Percentiles rank a stretch among this genome's conserved stretches.
These are phyloP conservation scores for Cystobasidium pallidum DNA, from an alignment of 1,284 basidiomycete species.

Conservation along the genomic window DNA sequence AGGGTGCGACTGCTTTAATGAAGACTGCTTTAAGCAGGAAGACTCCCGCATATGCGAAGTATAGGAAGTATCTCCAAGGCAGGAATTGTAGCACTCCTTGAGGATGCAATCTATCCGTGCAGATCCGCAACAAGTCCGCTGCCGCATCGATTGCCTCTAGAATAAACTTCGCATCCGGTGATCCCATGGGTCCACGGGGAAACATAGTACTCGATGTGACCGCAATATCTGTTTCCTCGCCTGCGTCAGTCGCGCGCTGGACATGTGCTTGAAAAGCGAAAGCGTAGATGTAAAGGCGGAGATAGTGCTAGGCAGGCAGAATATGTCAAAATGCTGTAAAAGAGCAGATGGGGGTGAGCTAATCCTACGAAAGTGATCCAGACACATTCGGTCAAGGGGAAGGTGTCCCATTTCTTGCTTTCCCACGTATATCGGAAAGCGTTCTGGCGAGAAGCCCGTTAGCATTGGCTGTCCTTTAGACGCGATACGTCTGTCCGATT, in stretches of 20 bases:
- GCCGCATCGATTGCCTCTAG: slow-evolving; percentile 53
- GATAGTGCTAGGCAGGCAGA: slow-evolving; percentile 56
- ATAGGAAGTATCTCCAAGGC: slow-evolving; percentile 46
- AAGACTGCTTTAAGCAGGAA: slow-evolving; percentile 51
- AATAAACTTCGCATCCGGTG: slow-evolving; percentile 52
- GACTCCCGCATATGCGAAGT: slow-evolving; percentile 49
- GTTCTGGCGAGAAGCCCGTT: slow-evolving; percentile 44
- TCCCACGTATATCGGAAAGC: slow-evolving; percentile 54
- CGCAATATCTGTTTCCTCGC: slow-evolving; percentile 24
- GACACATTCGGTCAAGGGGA: slow-evolving; percentile 51
- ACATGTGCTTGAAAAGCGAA: slow-evolving; percentile 60
- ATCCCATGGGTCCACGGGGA: slow-evolving; percentile 48
- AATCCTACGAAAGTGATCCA: slow-evolving; percentile 51
- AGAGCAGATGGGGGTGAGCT: background rate
- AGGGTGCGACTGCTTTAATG: slow-evolving; percentile 50
- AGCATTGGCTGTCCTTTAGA: background rate
- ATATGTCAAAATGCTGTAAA: background rate
- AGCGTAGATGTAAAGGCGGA: slow-evolving; percentile 58
- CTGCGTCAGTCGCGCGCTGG: slow-evolving; percentile 53
- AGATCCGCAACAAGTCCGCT: slow-evolving; percentile 50
- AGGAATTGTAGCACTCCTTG: slow-evolving; percentile 50
- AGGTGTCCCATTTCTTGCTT: slow-evolving; percentile 54
- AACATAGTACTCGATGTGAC: slow-evolving; percentile 41
- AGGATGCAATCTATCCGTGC: slow-evolving; percentile 50
- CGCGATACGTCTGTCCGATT: background rate